Conservation (phyloP, 495 filamentous ascomycete species). For the Penicillium fimorum region DNA sequence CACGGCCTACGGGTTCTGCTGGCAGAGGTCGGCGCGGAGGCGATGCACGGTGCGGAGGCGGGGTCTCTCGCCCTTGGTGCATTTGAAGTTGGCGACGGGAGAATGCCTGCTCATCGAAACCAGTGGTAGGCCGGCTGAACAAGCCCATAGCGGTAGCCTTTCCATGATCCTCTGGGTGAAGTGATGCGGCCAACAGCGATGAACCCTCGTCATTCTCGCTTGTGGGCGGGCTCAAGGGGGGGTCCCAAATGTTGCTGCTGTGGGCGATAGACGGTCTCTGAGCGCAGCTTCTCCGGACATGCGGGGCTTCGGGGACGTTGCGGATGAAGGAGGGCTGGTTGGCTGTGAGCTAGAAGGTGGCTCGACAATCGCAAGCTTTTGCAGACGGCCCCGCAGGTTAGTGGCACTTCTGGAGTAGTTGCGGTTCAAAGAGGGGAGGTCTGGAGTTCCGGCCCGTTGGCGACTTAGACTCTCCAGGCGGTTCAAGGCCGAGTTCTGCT, state of each 20-base stretch:
- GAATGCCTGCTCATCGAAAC: conserved; percentile 83
- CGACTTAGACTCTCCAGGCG: conserved; percentile 74
- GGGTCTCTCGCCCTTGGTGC: conserved; percentile 61
- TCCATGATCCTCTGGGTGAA: conserved; percentile 74
- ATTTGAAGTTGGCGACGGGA: conserved; percentile 76
- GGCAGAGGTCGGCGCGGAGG: conserved; percentile 33
- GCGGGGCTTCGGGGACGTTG: conserved; percentile 34
- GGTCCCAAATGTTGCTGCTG: conserved; percentile 37
- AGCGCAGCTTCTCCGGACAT: conserved; percentile 19
- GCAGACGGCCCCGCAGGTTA: conserved; percentile 56
- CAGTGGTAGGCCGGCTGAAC: conserved; percentile 73
- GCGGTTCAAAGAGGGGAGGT: conserved; percentile 38
- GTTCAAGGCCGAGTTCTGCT: conserved; percentile 72
- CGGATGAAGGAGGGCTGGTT: conserved; percentile 51
- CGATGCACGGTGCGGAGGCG: conserved; percentile 35
- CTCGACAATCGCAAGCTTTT: conserved; percentile 48
- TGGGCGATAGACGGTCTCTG: conserved; percentile 29
- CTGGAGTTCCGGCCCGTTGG: conserved; percentile 42
- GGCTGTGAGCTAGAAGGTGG: conserved; percentile 40
- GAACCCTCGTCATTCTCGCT: conserved; percentile 65
- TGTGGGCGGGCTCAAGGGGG: conserved; percentile 73
- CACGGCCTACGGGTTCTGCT: conserved; percentile 33
- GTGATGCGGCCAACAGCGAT: conserved; percentile 51
- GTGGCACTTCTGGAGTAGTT: conserved; percentile 53
- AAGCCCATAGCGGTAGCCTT: conserved; percentile 84